Evolutionary conservation across 225 moss, liverwort and hornwort species (phyloP).

Genomic region (Pseudisothecium myosuroides): DNA sequence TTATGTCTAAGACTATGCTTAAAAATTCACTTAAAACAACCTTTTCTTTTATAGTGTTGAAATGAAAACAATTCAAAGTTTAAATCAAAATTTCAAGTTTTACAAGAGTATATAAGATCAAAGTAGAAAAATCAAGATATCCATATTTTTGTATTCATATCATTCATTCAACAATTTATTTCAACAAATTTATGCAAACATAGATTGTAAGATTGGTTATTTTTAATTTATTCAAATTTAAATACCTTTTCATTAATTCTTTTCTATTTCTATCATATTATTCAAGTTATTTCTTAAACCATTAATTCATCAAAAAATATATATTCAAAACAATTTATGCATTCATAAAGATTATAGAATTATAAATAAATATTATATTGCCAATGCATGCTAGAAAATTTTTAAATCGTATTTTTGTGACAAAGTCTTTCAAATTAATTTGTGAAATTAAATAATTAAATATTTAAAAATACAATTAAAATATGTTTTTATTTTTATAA

Average conservation of each 20-base stretch:
- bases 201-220: background rate
- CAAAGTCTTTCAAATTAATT: background rate
- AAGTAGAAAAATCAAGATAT: background rate
- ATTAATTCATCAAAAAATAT: rapidly evolving
- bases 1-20: too few relatives aligned
- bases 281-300: too few relatives aligned
- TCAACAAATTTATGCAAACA: background rate
- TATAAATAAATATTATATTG: background rate
- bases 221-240: background rate
- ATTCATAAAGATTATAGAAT: background rate
- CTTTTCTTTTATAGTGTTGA: too few relatives aligned
- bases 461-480: background rate
- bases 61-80: background rate
- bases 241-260: background rate
- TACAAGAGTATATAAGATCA: background rate
- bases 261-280: background rate
- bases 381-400: background rate
- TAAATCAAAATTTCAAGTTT: background rate
- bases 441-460: background rate
- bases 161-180: background rate
- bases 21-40: too few relatives aligned
- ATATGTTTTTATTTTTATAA: too few relatives aligned
- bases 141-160: too few relatives aligned
- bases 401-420: background rate
- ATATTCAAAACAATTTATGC: background rate